phyloP scores from a whole-genome alignment of 140 eudicot species.

The Erigeron philadelphicus region DNA sequence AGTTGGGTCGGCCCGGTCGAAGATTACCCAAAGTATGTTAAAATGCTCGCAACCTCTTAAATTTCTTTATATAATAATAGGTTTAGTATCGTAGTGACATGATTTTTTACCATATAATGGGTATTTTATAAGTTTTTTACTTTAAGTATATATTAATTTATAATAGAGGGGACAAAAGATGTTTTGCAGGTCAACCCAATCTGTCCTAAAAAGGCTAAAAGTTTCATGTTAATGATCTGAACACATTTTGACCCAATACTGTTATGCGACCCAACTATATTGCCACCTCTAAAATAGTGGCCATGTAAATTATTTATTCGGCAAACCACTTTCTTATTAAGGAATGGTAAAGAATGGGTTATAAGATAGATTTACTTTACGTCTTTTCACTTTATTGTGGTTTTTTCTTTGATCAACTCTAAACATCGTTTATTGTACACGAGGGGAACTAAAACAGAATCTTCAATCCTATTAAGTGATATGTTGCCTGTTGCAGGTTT shows the following conservation, averaged over 20 bases:
- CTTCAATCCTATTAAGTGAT: conserved; percentile 20
- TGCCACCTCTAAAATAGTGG: not conserved
- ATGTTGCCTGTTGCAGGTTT: conserved; percentile 46
- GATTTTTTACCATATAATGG: no score
- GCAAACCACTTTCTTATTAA: not conserved
- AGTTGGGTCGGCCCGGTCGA: not conserved
- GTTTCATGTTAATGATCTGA: no score
- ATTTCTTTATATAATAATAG: not conserved
- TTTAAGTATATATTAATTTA: no score
- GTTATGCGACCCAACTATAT: no score
- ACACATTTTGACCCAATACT: no score
- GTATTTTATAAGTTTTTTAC: no score
- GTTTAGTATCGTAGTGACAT: no score
- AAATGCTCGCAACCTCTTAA: not conserved
- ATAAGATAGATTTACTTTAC: not conserved
- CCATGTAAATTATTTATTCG: not conserved
- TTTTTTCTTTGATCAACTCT: not conserved
- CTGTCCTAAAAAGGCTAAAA: no score
- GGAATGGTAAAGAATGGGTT: not conserved
- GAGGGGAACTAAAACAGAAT: conserved; percentile 27
- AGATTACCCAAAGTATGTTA: not conserved
- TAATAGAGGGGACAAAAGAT: not conserved
- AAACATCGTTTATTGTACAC: conserved; percentile 23
- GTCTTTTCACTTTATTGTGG: conserved; percentile 14
- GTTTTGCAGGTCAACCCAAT: not conserved